Evolutionary conservation across 768 basidiomycete species (phyloP), one percentile per base, ranked within the genome.

Genomic region (Amanita polypyramis): DNA sequence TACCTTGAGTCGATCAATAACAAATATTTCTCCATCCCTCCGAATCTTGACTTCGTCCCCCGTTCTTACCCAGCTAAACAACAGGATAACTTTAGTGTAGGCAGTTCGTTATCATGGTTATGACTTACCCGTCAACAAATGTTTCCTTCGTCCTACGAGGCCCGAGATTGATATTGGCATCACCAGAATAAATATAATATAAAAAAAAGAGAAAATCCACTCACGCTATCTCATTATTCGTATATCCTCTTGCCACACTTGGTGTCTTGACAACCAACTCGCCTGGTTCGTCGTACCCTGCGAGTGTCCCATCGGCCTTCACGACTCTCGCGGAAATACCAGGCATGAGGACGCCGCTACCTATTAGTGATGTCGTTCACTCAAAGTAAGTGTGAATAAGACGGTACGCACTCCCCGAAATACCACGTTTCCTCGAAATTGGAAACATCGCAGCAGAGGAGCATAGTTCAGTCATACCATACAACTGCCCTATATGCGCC

Each of bases 401-500:
- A 19, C 9, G 15, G 4, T 20, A 15, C 37, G 12, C 15, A 39
- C 79, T 70, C 20, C 82, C 83, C 2, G 74, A 70, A 2, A 68
- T 62, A 4, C 78, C 79, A 17, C 75, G 59, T 49, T 72, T n/a
- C n/a, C n/a, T 75, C 3, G 68, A 65, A 5, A 74, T 63, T 11
- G 75, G 62, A 60, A 72, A 75, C 64, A 77, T 72, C 11, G 69
- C 59, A 5, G 73, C 67, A 5, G 74, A 68, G 0, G 80, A 78
- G 47, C 70, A 70, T 0, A 76, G 70, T 56, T 86, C 84, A 0
- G 84, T 85, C 75, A 82, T 73, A 74, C 79, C 79, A 52, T 79
- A 80, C 3, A 71, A 74, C 59, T 82, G 79, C 0, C 77, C 77
- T 33, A 79, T 73, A 45, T 72, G 68, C 2, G 73, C 75, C 35